phyloP scores from a whole-genome alignment of 768 basidiomycete genomes.

The Phanerodontia chrysosporium region DNA sequence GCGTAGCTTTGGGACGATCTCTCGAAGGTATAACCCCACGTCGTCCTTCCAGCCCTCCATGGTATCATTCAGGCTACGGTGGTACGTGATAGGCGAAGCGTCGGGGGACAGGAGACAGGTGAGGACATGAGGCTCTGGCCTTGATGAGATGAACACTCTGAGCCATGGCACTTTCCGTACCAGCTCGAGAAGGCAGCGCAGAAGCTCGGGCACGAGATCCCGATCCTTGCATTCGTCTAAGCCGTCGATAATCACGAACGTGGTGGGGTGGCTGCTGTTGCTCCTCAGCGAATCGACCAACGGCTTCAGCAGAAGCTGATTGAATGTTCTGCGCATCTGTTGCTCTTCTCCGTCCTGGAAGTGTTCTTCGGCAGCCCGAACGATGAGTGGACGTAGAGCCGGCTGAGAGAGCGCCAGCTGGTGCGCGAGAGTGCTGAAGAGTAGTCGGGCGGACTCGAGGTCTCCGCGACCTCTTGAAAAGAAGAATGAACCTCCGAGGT shows the following conservation, averaged over 20 bases:
- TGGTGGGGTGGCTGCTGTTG: background rate
- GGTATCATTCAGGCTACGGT: background rate
- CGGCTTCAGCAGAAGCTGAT: background rate
- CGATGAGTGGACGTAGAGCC: background rate
- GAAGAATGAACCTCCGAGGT: slow-evolving; percentile 4
- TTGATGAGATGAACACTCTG: background rate
- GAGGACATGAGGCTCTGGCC: background rate
- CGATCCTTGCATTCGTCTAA: background rate
- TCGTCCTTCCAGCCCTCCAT: background rate
- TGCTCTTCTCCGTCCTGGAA: background rate
- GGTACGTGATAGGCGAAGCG: background rate
- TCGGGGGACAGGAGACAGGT: background rate
- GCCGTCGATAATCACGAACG: background rate
- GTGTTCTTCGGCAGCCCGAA: background rate
- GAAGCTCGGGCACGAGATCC: background rate
- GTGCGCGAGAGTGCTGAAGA: slow-evolving; percentile 2
- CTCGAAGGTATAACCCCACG: background rate
- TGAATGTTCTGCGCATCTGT: background rate
- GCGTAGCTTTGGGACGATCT: background rate
- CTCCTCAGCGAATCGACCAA: background rate
- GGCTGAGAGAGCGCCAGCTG: background rate
- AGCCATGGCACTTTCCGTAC: background rate
- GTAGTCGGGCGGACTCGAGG: background rate
- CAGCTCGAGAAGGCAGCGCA: background rate
- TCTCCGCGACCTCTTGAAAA: background rate